phyloP scores from a whole-genome alignment of 2,329 filamentous ascomycete genomes.

The Aspergillus latus region DNA sequence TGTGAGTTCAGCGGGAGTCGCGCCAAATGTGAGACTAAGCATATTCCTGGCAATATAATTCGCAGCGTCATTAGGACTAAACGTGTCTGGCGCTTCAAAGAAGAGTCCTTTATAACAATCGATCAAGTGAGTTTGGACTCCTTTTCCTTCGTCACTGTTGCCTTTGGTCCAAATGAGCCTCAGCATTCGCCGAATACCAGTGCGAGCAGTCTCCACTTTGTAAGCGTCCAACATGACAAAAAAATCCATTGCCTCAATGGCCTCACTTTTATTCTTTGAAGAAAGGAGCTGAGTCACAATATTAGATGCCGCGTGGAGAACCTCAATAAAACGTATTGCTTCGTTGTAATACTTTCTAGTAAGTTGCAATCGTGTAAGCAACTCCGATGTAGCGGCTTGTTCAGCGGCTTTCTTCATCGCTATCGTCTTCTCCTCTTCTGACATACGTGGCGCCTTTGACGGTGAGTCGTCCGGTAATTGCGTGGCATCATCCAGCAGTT shows the following conservation, averaged over 20 bases:
- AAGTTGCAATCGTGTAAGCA: conserved; percentile 81
- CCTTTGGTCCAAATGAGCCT: conserved; percentile 99
- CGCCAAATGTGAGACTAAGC: conserved; percentile 97
- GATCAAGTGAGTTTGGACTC: conserved; percentile 92
- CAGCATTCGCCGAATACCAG: conserved; percentile 92
- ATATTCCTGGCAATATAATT: conserved; percentile 97
- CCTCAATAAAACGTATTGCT: conserved; percentile 88
- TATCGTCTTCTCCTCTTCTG: conserved; percentile 72
- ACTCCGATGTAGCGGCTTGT: conserved; percentile 84
- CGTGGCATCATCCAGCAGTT: conserved; percentile 84
- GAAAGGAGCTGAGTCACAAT: conserved; percentile 84
- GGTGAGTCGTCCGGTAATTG: conserved; percentile 67
- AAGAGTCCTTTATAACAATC: conserved; percentile 96
- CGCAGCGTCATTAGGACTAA: conserved; percentile 83
- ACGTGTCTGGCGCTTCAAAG: conserved; percentile 89
- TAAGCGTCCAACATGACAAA: conserved; percentile 95
- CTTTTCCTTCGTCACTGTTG: conserved; percentile 98
- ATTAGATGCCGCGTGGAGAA: conserved; percentile 77
- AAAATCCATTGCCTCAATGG: conserved; percentile 98
- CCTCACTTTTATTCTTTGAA: conserved; percentile 95
- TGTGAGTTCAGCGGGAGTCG: conserved; percentile 90
- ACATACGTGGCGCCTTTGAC: conserved; percentile 67
- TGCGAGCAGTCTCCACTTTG: conserved; percentile 88
- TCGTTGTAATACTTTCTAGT: conserved; percentile 92
- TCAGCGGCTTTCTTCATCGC: conserved; percentile 77